A percentile compares a stretch with the other conserved stretches of the same genome.
These are phyloP conservation scores for Camelina laxa DNA, from an alignment of 345 rosid genomes.

Conservation along the genomic window DNA sequence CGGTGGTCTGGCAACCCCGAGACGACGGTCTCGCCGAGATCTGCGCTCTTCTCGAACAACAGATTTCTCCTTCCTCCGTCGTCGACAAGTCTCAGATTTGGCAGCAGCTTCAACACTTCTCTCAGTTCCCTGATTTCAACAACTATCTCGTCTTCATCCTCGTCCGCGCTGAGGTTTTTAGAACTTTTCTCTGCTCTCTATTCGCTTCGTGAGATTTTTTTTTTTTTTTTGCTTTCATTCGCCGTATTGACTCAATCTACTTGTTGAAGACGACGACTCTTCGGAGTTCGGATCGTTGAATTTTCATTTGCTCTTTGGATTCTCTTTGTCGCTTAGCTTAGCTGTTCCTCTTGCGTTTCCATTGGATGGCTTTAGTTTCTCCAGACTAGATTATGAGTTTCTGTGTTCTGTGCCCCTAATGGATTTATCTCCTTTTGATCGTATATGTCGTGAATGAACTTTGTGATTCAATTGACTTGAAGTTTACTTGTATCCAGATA, in stretches of 20 bases:
- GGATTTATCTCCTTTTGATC: conserved; percentile 17
- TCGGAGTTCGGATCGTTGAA: conserved; percentile 28
- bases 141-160: conserved; percentile 93
- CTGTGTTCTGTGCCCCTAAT: conserved; percentile 15
- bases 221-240: not conserved
- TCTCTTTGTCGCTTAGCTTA: conserved; percentile 21
- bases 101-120: conserved; percentile 92
- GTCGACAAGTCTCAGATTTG: conserved; percentile 91
- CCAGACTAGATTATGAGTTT: conserved; percentile 8
- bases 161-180: conserved; percentile 77
- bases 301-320: not conserved
- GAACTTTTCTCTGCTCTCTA: conserved; percentile 1
- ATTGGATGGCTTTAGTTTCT: conserved; percentile 21
- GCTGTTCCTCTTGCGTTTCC: conserved; percentile 11
- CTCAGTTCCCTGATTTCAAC: conserved; percentile 95
- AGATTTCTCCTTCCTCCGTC: conserved; percentile 82
- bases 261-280: not conserved
- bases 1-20: conserved; percentile 78
- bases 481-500: conserved; percentile 9
- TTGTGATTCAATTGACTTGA: conserved; percentile 32
- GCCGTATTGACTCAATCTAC: conserved; percentile 39
- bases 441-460: not conserved
- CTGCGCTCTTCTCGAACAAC: conserved; percentile 80
- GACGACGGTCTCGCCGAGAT: conserved; percentile 87
- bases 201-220: not conserved